Evolutionary conservation across 2,329 filamentous ascomycete species (phyloP), one percentile per base, ranked within the genome.

Genomic region (Exophiala sideris): DNA sequence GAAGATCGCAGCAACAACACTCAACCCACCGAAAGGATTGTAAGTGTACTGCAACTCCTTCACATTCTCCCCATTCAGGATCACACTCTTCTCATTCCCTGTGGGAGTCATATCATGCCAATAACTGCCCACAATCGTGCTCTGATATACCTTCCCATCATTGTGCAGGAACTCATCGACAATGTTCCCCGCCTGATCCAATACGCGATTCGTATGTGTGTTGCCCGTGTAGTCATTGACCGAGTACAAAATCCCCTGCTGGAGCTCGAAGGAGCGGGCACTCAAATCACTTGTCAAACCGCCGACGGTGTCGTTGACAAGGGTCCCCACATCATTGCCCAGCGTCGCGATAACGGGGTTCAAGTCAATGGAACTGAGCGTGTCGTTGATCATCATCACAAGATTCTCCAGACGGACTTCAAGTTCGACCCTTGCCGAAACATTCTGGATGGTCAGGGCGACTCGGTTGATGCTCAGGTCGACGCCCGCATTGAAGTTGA

Each of bases 401-500:
- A 85, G 73, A 61, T 84, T 84, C n/a, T 72, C 76, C 0, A 85
- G 71, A 1, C 82, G 73, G 0, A 81, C 82, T 63, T 84, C 81
- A 2, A 85, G 77, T 51, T 79, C 71, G 24, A 84, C 80, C 64
- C 78, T 79, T 29, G 81, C 82, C 29, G 71, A 77, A 52, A 84
- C 76, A 57, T 84, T 80, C 64, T 83, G 75, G 63, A 84, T 84
- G 12, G 70, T 70, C 9, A 84, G 72, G 39, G 72, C 67, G 41
- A 85, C 81, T 45, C 77, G 73, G 62, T 82, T 77, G 69, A 85
- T 80, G 47, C 74, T 78, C 2, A 79, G 73, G 64, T 82, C 79
- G 35, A 85, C 81, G 42, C 82, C 82, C 2, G 82, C 82, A 60
- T 78, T 82, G 73, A 85, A 83, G 52, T 77, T 71, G 41, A 85